Conservation (phyloP, 2,329 filamentous ascomycete species). For the Xylaria sp. region DNA sequence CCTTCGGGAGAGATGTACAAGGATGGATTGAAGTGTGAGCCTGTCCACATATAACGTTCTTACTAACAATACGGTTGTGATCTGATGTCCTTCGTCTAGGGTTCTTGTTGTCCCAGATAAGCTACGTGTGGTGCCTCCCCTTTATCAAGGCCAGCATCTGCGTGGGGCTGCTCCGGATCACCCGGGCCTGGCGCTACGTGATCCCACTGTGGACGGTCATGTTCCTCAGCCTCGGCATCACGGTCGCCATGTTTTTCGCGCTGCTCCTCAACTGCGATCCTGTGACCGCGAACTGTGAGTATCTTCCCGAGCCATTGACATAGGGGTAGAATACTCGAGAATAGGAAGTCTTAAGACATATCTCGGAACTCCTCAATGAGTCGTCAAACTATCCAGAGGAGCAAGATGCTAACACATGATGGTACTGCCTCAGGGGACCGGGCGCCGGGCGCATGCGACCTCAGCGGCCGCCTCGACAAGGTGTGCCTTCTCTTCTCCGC, state of each 20-base stretch:
- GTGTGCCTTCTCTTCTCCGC: slow-evolving; percentile 12
- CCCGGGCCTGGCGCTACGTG: slow-evolving; percentile 16
- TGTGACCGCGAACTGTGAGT: slow-evolving; percentile 20
- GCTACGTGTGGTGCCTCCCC: slow-evolving; percentile 16
- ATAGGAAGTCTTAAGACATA: too few relatives aligned
- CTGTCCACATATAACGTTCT: background rate
- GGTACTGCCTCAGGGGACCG: too few relatives aligned
- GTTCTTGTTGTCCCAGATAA: slow-evolving; percentile 13
- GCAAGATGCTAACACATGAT: too few relatives aligned
- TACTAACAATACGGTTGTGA: background rate
- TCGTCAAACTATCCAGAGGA: too few relatives aligned
- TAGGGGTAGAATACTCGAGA: too few relatives aligned
- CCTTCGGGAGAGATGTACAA: slow-evolving; percentile 1
- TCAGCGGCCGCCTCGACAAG: background rate
- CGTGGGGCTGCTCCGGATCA: slow-evolving; percentile 23
- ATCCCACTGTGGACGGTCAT: slow-evolving; percentile 24
- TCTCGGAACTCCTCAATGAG: too few relatives aligned
- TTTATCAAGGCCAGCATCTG: slow-evolving; percentile 27
- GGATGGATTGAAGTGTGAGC: slow-evolving; percentile 14
- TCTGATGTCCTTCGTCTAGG: slow-evolving; percentile 4
- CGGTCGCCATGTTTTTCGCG: slow-evolving; percentile 8
- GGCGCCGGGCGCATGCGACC: slow-evolving; percentile 2
- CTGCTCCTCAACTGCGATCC: slow-evolving; percentile 18
- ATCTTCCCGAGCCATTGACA: too few relatives aligned
- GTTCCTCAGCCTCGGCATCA: slow-evolving; percentile 10